phyloP scores from a whole-genome alignment of 2,329 filamentous ascomycete species.

The Talaromyces atroroseus region DNA sequence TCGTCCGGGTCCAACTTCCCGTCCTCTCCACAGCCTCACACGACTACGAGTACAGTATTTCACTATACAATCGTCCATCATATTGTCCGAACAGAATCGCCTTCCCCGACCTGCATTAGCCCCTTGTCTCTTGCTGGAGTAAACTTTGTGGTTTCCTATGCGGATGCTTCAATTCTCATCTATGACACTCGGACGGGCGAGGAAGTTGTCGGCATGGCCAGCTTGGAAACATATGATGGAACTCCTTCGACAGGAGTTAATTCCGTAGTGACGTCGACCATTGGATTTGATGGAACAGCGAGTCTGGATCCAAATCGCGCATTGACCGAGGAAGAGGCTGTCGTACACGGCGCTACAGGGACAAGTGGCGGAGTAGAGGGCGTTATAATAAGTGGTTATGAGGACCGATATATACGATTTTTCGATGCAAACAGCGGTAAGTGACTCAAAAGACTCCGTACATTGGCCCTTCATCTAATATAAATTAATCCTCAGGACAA shows the following conservation, averaged over 20 bases:
- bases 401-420: conserved; percentile 93
- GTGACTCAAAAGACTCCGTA: conserved; percentile 32
- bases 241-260: conserved; percentile 81
- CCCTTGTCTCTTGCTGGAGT: conserved; percentile 77
- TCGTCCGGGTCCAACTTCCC: conserved; percentile 91
- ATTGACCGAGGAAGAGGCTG: conserved; percentile 61
- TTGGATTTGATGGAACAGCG: conserved; percentile 65
- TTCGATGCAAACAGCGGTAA: conserved; percentile 98
- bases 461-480: not conserved
- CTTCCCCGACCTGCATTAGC: conserved; percentile 86
- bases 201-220: conserved; percentile 88
- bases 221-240: conserved; percentile 86
- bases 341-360: conserved; percentile 75
- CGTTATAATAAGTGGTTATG: conserved; percentile 91
- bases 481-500: conserved; percentile 61
- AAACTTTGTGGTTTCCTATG: conserved; percentile 87
- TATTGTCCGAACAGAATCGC: conserved; percentile 64
- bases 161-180: conserved; percentile 82
- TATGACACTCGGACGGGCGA: conserved; percentile 91
- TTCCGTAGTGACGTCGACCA: conserved; percentile 79
- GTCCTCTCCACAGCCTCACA: conserved; percentile 80
- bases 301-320: conserved; percentile 58
- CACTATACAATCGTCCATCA: conserved; percentile 82
- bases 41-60: conserved; percentile 80
- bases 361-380: conserved; percentile 80